Evolutionary conservation across 2,329 filamentous ascomycete species (phyloP).

Genomic region (Monosporascus sp.): DNA sequence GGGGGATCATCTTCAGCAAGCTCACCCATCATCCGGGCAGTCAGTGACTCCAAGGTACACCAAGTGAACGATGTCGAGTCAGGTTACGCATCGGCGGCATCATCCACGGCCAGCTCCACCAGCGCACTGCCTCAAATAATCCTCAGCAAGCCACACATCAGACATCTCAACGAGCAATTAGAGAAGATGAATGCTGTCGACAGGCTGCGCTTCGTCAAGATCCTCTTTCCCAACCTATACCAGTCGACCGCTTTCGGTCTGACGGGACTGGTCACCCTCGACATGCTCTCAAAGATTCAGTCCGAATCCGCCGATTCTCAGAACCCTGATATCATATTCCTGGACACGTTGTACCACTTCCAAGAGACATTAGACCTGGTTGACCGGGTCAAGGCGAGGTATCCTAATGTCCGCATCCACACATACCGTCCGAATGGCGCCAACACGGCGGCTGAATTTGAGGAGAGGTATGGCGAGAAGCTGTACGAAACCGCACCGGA

Average conservation of each 20-base stretch:
- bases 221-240: slow-evolving; percentile 83
- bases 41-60: slow-evolving; percentile 34
- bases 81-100: slow-evolving; percentile 68
- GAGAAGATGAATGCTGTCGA: slow-evolving; percentile 86
- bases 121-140: slow-evolving; percentile 67
- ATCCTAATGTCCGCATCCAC: slow-evolving; percentile 77
- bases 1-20: slow-evolving; percentile 37
- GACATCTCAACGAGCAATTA: slow-evolving; percentile 85
- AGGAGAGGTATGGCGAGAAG: slow-evolving; percentile 71
- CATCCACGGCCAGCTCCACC: slow-evolving; percentile 56
- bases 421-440: slow-evolving; percentile 81
- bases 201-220: slow-evolving; percentile 86
- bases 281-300: slow-evolving; percentile 77
- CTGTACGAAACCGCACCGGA: slow-evolving; percentile 84
- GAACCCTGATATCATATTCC: slow-evolving; percentile 66
- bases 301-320: slow-evolving; percentile 55
- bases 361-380: slow-evolving; percentile 69
- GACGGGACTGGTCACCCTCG: slow-evolving; percentile 74
- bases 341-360: slow-evolving; percentile 82
- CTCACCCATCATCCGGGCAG: slow-evolving; percentile 8
- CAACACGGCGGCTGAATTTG: slow-evolving; percentile 71
- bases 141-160: slow-evolving; percentile 82
- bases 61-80: slow-evolving; percentile 58
- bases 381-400: slow-evolving; percentile 67
- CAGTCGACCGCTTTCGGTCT: slow-evolving; percentile 81